These are phyloP conservation scores for Trypanosoma rangeli DNA, from an alignment of 208 protist species.

Conservation along the genomic window DNA sequence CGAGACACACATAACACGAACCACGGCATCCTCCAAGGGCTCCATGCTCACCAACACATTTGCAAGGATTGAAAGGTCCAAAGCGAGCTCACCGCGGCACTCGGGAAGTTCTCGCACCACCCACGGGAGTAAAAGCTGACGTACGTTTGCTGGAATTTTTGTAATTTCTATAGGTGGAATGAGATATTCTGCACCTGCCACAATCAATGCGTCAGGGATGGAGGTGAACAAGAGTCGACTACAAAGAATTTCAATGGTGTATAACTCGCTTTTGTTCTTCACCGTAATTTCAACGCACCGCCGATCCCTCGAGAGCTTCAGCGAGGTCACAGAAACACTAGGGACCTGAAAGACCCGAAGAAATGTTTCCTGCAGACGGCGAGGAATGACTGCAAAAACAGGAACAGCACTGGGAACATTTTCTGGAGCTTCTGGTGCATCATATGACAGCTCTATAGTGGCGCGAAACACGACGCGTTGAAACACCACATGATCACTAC, in stretches of 20 bases:
- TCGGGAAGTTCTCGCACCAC: constrained; percentile 60
- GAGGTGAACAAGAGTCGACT: constrained; percentile 55
- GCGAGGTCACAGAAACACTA: constrained; percentile 54
- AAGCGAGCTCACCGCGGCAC: constrained; percentile 51
- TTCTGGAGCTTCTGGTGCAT: constrained; percentile 50
- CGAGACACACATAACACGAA: constrained; percentile 29
- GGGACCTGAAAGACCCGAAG: constrained; percentile 79
- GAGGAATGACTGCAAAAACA: constrained; percentile 85
- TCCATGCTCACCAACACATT: constrained; percentile 56
- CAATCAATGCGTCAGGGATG: constrained; percentile 65
- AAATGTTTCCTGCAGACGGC: constrained; percentile 79
- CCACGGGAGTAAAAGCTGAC: constrained; percentile 56
- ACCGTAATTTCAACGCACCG: constrained; percentile 76
- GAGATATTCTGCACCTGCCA: constrained; percentile 75
- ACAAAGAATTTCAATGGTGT: constrained; percentile 80
- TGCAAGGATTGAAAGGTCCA: constrained; percentile 62
- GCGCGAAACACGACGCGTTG: constrained; percentile 80
- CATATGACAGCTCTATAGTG: constrained; percentile 65
- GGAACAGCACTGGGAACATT: constrained; percentile 79
- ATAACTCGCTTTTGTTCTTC: constrained; percentile 62
- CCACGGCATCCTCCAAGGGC: constrained; percentile 74
- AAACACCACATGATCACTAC: constrained; percentile 45
- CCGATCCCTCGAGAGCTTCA: constrained; percentile 63
- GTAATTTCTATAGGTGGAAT: constrained; percentile 82
- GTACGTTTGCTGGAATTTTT: constrained; percentile 37